Conservation (phyloP, 257 asterid species). For the Paraleonurus japonicus region DNA sequence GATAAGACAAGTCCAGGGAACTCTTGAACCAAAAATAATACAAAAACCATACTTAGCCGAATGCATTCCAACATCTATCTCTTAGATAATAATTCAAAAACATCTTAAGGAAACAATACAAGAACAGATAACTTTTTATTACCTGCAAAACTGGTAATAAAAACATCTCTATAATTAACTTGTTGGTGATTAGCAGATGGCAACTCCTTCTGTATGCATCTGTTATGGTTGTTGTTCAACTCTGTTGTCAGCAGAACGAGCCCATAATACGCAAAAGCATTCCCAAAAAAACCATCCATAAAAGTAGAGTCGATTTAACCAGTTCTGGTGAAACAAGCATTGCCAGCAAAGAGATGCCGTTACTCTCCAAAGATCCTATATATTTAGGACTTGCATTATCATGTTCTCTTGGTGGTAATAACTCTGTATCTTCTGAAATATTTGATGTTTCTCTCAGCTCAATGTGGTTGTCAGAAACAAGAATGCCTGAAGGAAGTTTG, state of each 20-base stretch:
- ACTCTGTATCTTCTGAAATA: slow-evolving; percentile 41
- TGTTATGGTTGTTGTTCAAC: slow-evolving; percentile 46
- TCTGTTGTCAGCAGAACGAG: slow-evolving; percentile 75
- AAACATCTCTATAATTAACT: slow-evolving; percentile 54
- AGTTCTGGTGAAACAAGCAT: slow-evolving; percentile 68
- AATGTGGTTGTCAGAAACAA: slow-evolving; percentile 43
- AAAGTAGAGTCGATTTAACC: slow-evolving; percentile 56
- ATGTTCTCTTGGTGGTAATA: slow-evolving; percentile 40
- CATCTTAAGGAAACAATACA: neutral
- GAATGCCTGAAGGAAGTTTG: slow-evolving; percentile 59
- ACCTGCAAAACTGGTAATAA: slow-evolving; percentile 81
- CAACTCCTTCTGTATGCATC: slow-evolving; percentile 32
- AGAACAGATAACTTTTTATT: slow-evolving; percentile 10
- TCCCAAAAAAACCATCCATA: slow-evolving; percentile 72
- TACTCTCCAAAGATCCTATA: slow-evolving; percentile 22
- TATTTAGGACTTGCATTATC: slow-evolving; percentile 24
- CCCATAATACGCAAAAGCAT: slow-evolving; percentile 77
- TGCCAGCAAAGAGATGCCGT: slow-evolving; percentile 38
- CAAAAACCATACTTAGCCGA: neutral
- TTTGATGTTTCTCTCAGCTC: slow-evolving; percentile 39
- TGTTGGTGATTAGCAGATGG: slow-evolving; percentile 38
- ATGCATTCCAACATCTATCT: neutral
- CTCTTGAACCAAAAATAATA: slow-evolving; percentile 47
- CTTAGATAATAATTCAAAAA: neutral
- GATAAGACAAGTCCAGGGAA: slow-evolving; percentile 64